Evolutionary conservation across 805 yeast genomes (phyloP).

Genomic region (Schwanniomyces polymorphus): DNA sequence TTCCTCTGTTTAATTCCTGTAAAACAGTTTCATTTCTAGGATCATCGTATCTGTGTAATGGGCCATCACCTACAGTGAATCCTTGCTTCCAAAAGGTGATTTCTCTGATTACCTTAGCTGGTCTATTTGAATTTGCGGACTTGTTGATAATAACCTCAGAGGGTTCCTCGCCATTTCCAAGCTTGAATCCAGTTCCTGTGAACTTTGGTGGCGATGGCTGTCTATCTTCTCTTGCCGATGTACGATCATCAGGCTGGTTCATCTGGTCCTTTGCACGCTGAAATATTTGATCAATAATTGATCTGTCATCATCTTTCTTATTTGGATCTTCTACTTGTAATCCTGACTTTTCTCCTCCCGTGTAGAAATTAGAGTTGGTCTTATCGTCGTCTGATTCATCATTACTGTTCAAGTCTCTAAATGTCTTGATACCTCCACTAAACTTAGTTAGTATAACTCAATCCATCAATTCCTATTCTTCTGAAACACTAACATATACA

Average conservation of each 20-base stretch:
- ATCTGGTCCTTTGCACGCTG: slow-evolving; percentile 54
- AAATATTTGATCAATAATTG: slow-evolving; percentile 66
- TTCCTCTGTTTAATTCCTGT: slow-evolving; percentile 79
- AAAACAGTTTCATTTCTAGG: slow-evolving; percentile 81
- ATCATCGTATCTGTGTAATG: slow-evolving; percentile 83
- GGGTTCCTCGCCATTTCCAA: slow-evolving; percentile 47
- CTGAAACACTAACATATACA: background rate
- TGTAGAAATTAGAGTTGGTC: slow-evolving; percentile 55
- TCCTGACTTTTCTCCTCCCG: slow-evolving; percentile 75
- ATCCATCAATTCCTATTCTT: slow-evolving; percentile 2
- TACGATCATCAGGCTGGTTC: slow-evolving; percentile 37
- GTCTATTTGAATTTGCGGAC: slow-evolving; percentile 18
- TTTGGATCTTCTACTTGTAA: slow-evolving; percentile 77
- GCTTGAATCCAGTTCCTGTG: slow-evolving; percentile 52
- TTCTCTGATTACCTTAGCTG: slow-evolving; percentile 65
- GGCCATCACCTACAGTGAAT: slow-evolving; percentile 92
- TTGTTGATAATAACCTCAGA: slow-evolving; percentile 38
- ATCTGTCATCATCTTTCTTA: slow-evolving; percentile 38
- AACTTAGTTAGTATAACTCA: background rate
- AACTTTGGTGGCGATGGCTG: slow-evolving; percentile 28
- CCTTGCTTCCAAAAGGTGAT: slow-evolving; percentile 97
- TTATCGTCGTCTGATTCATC: slow-evolving; percentile 55
- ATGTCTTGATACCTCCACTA: slow-evolving; percentile 32
- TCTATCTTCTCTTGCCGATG: slow-evolving; percentile 28
- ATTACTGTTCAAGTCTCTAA: slow-evolving; percentile 38